These are phyloP conservation scores for Sherardia arvensis DNA, from an alignment of 257 asterid species.

Conservation along the genomic window DNA sequence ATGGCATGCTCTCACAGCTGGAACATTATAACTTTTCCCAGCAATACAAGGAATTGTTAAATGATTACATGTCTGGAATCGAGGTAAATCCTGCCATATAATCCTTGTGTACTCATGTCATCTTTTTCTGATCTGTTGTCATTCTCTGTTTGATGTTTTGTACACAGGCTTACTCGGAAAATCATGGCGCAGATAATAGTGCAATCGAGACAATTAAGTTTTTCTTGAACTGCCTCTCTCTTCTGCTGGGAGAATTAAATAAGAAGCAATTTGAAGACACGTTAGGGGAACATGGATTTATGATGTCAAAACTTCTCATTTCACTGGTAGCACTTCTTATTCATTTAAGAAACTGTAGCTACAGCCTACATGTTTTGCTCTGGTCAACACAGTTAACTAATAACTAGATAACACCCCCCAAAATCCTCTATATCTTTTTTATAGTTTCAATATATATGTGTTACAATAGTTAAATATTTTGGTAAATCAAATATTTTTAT, in stretches of 20 bases:
- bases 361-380: not conserved
- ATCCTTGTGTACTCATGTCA: not conserved
- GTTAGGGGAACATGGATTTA: conserved; percentile 60
- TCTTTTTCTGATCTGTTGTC: conserved; percentile 2
- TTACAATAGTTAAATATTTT: no score
- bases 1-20: conserved; percentile 61
- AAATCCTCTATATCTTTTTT: no score
- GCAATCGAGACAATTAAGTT: conserved; percentile 57
- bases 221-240: conserved; percentile 76
- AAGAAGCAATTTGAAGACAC: conserved; percentile 47
- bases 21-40: conserved; percentile 52
- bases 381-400: not conserved
- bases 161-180: conserved; percentile 65
- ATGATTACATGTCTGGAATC: conserved; percentile 77
- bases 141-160: conserved; percentile 16
- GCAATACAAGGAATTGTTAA: conserved; percentile 52
- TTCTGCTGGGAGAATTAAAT: conserved; percentile 67
- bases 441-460: no score
- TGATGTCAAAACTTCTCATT: conserved; percentile 49
- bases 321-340: conserved; percentile 53
- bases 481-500: no score
- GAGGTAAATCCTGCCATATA: conserved; percentile 32
- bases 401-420: no score
- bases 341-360: conserved; percentile 10
- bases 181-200: conserved; percentile 37